Percentiles rank a stretch among this genome's conserved stretches.
Conservation (phyloP, 345 rosid species). For the Alliaria petiolata region DNA sequence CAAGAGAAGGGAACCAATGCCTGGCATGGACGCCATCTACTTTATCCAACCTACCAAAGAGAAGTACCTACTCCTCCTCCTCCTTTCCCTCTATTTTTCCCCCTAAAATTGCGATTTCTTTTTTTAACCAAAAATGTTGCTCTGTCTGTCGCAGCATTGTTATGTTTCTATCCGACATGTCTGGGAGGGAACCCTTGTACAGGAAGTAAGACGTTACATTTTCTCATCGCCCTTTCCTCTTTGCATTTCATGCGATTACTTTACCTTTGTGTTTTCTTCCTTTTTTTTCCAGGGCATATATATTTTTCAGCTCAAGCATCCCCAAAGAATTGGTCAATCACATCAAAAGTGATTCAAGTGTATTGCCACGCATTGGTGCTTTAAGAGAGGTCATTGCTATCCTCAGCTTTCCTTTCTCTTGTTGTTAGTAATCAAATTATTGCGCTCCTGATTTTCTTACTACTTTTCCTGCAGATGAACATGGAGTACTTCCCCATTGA, state of each 20-base stretch:
- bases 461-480: conserved; percentile 81
- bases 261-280: too few species aligned
- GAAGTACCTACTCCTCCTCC: conserved; percentile 48
- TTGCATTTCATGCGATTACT: background rate
- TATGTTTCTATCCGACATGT: conserved; percentile 98
- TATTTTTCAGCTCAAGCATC: conserved; percentile 76
- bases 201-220: conserved; percentile 47
- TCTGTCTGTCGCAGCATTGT: conserved; percentile 89
- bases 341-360: conserved; percentile 80
- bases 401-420: too few species aligned
- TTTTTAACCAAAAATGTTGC: background rate
- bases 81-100: too few species aligned
- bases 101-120: too few species aligned
- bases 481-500: conserved; percentile 91
- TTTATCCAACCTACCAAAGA: conserved; percentile 89
- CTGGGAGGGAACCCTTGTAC: conserved; percentile 94
- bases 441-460: too few species aligned
- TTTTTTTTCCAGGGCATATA: conserved; percentile 56
- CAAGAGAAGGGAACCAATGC: conserved; percentile 84
- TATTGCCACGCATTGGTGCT: conserved; percentile 85
- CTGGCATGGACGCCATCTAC: conserved; percentile 87
- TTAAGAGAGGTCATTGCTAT: conserved; percentile 99
- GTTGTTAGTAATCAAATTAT: too few species aligned
- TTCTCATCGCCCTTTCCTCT: too few species aligned
- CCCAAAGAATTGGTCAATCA: conserved; percentile 81